Conservation (phyloP, 805 yeast species). For the Metschnikowia cerradonensis region DNA sequence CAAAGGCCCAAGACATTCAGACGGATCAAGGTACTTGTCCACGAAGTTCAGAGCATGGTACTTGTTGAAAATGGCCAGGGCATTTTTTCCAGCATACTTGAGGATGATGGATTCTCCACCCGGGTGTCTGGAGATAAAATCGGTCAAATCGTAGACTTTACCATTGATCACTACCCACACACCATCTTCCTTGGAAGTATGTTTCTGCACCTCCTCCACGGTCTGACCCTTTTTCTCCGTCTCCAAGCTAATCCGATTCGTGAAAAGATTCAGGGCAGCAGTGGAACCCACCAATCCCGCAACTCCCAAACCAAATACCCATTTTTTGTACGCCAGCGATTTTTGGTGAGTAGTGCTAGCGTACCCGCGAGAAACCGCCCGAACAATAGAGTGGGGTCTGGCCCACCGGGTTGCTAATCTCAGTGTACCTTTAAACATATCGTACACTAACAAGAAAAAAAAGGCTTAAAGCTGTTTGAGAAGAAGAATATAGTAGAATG, state of each 20-base stretch:
- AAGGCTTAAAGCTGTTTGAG: no score
- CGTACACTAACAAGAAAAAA: no score
- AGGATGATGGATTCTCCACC: conserved; percentile 39
- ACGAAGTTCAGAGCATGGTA: conserved; percentile 32
- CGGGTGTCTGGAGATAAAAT: conserved; percentile 43
- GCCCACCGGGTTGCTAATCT: neutral
- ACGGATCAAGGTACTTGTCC: conserved; percentile 18
- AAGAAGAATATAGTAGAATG: no score
- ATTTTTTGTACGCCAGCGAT: neutral
- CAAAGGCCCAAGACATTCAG: conserved; percentile 21
- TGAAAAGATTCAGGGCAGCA: neutral
- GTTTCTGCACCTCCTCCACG: conserved; percentile 14
- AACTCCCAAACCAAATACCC: neutral
- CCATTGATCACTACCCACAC: conserved; percentile 34
- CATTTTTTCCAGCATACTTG: conserved; percentile 53
- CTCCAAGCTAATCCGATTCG: conserved; percentile 4
- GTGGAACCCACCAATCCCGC: conserved; percentile 2
- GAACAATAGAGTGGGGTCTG: neutral
- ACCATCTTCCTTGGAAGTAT: conserved; percentile 8
- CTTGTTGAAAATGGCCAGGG: conserved; percentile 36
- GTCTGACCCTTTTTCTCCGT: conserved; percentile 10
- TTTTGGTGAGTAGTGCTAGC: neutral
- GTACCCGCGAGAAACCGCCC: neutral
- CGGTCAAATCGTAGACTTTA: conserved; percentile 32
- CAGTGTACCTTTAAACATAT: neutral